Evolutionary conservation across 805 yeast species (phyloP), one percentile per base, ranked within the genome.

Genomic region (Tanozyma kutaoensis): DNA sequence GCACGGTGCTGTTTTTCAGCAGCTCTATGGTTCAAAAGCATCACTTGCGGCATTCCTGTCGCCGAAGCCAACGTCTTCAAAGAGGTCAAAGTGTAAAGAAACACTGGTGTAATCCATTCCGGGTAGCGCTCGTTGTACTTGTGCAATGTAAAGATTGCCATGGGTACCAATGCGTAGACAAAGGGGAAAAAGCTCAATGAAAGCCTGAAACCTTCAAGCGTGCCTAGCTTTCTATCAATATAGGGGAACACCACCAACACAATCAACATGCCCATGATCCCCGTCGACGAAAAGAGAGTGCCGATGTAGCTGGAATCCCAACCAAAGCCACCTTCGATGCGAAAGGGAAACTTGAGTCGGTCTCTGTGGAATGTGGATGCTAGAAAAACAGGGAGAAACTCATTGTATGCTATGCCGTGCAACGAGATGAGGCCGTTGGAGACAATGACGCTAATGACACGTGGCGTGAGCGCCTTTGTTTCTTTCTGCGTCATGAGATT

Each of bases 321-420:
- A 10, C 60, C 61, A 31, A 55, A 50, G 1, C 62, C 61, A 10
- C 62, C 62, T 6, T 32, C 43, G 17, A 56, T 51, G n/a, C 27
- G 31, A 33, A 52, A 50, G 1, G 62, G 62, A 33, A 55, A 56
- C 18, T 38, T 25, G 22, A 55, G 36, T 14, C 37, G 32, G 8
- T 46, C 48, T 2, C 31, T 39, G 25, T 39, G 41, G 32, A 52
- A 40, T 14, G 45, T 35, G 2, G 55, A 40, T 1, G 61, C 62
- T 13, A 56, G 36, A 25, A 53, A 49, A 12, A 55, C 55, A 1
- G 62, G 62, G 20, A 55, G 37, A 28, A 56, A 56, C 32, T 56
- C 62, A 28, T 34, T 41, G 37, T 49, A 55, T 6, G 52, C 40
- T 14, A 52, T 39, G 14, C 38, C 35, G 35, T 56, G 61, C 21